Evolutionary conservation across 768 basidiomycete species (phyloP), one percentile per base, ranked within the genome.

Genomic region (Suillus placidus): DNA sequence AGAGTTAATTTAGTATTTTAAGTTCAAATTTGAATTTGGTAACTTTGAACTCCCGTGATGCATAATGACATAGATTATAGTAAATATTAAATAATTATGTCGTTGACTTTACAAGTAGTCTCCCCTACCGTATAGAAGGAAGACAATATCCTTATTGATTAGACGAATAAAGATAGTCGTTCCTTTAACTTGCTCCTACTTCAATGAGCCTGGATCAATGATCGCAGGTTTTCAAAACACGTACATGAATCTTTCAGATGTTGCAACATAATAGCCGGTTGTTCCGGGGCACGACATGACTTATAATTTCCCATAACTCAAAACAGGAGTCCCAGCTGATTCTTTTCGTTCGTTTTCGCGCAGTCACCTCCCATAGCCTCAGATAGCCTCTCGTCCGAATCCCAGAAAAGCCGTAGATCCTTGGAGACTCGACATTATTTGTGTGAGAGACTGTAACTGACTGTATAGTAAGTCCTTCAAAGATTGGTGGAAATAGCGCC

Each of bases 401-500:
- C 20, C 20, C 32, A n/a, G 20, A 35, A 34, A 35, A 34, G 12
- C 30, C 16, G 9, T 32, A 54, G 1, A 6, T 55, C 6, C 20
- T n/a, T 13, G 34, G 6, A n/a, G 52, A 20, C 16, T 30, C 4
- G 18, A 30, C 30, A 52, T 18, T 52, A 8, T 9, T 54, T 35
- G 54, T 54, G 54, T n/a, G 20, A 13, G 54, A 55, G 18, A 32
- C 54, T 35, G 54, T 55, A n/a, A n/a, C n/a, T n/a, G n/a, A n/a
- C n/a, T n/a, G n/a, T n/a, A n/a, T n/a, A n/a, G n/a, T n/a, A 6
- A 55, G 32, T 55, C 54, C 54, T n/a, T 34, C 54, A 10, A 10
- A 34, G 18, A 32, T 54, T 32, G 18, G 52, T 9, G 23, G 51
- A 52, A 52, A 16, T 30, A 16, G 26, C 14, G 12, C 16, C 18